Base-by-base conservation (phyloP, 495 filamentous ascomycete species). In the Ascobolus immersus region DNA sequence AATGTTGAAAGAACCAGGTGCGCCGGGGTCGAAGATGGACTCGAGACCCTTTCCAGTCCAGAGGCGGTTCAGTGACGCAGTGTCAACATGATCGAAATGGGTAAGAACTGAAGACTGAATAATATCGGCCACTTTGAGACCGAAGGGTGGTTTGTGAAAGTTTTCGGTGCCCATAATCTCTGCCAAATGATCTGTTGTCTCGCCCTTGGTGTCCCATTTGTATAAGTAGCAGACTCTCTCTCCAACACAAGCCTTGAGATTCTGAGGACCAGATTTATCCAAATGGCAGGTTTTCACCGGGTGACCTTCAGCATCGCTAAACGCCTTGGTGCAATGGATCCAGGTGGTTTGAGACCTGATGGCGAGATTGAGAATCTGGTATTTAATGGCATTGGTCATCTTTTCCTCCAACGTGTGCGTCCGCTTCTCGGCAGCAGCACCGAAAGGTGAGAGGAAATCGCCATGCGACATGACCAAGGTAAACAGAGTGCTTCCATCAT, bases 271-370 rank as follows among this genome's bases (percentile, higher is more conserved):
- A 11, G 32, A 36, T n/a, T 13, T 33, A 17, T 45, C 43, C 18
- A 25, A 29, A 7, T 34, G 32, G 15, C 42, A 45, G 13, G 27
- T 43, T 14, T 34, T 35, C 11, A 33, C 40, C 3, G 28, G 40
- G 15, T 33, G 28, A 11, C 29, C 20, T 26, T 43, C 31, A 10
- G 40, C 35, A 21, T 39, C 36, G 23, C 32, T 32, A 29, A 44
- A 45, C 18, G 44, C 43, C 18, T 23, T 12, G 2, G 43, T 45
- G 30, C 43, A 45, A 12, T 42, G 35, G 12, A 45, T 45, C 37
- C 40, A 45, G 25, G 41, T 5, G 4, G 17, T 11, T 11, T 47
- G 30, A 21, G 19, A 17, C 28, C 32, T 31, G 17, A 48, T 28
- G 13, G 37, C 44, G n/a, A 22, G 30, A 20, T 40, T 28, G 12